Percentiles rank a stretch among this genome's conserved stretches.
phyloP scores from a whole-genome alignment of 768 basidiomycete genomes.

The Dacryopinax primogenitus region DNA sequence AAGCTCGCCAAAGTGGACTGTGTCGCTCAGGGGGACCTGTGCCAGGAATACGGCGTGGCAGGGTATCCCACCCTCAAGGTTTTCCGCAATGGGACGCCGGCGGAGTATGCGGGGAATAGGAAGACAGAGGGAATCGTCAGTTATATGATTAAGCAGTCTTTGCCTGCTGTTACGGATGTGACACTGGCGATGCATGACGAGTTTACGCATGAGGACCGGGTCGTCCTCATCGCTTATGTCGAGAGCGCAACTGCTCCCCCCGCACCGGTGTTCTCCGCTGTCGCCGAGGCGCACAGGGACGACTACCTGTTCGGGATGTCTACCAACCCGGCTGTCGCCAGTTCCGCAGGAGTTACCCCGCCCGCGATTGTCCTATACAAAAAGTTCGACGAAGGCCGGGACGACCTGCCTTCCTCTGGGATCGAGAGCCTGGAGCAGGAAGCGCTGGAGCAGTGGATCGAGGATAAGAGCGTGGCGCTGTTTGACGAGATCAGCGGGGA shows the following conservation, averaged over 20 bases:
- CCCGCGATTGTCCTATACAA: constrained; percentile 90
- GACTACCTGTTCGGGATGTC: constrained; percentile 83
- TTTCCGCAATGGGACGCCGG: constrained; percentile 68
- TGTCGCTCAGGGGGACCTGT: constrained; percentile 85
- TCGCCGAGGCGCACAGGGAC: constrained; percentile 81
- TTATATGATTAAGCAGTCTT: constrained; percentile 97
- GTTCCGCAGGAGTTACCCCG: constrained; percentile 57
- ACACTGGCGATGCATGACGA: constrained; percentile 63
- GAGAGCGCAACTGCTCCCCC: constrained; percentile 57
- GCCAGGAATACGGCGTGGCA: constrained; percentile 72
- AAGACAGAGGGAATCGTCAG: constrained; percentile 92
- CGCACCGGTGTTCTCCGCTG: constrained; percentile 57
- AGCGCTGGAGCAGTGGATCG: constrained; percentile 64
- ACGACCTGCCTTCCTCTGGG: constrained; percentile 50
- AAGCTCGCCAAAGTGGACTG: constrained; percentile 95
- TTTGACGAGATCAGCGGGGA: constrained; percentile 88
- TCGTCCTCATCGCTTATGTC: constrained; percentile 80
- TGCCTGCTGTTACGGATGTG: constrained; percentile 82
- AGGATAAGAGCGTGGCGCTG: constrained; percentile 72
- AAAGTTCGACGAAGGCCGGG: constrained; percentile 69
- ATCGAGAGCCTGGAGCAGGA: constrained; percentile 39
- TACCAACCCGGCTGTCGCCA: constrained; percentile 55
- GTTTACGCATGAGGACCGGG: constrained; percentile 77
- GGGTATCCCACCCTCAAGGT: constrained; percentile 94
- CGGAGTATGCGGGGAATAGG: constrained; percentile 77